Conservation (phyloP, 192 early-diverging fungal genomes). For the Backusella tarrabulga region DNA sequence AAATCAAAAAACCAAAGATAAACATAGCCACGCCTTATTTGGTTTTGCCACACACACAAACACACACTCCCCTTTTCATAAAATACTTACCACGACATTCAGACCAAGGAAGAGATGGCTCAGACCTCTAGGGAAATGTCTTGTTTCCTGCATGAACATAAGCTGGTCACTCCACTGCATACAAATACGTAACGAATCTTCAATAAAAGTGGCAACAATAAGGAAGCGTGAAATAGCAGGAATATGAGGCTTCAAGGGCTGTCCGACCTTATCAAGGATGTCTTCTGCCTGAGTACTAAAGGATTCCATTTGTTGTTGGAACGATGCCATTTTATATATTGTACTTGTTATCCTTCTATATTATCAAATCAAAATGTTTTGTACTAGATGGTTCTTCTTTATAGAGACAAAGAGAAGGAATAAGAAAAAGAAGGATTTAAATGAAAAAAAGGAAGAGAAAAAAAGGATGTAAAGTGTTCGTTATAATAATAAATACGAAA, state of each 20-base stretch:
- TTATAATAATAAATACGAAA: background rate
- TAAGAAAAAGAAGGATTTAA: background rate
- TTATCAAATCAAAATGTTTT: background rate
- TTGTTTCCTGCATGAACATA: constrained; percentile 77
- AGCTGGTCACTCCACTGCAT: constrained; percentile 91
- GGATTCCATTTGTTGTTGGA: constrained; percentile 39
- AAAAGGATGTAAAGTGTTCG: background rate
- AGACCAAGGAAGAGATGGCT: constrained; percentile 83
- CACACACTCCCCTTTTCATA: background rate
- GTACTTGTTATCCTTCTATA: background rate
- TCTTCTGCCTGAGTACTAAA: constrained; percentile 71
- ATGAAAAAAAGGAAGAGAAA: background rate
- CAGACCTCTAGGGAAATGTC: constrained; percentile 76
- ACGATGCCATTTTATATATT: constrained; percentile 19
- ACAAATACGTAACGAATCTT: constrained; percentile 87
- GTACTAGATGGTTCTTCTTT: background rate
- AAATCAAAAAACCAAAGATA: background rate
- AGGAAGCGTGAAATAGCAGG: constrained; percentile 89
- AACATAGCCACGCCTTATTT: background rate
- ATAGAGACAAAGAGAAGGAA: background rate
- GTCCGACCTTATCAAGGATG: constrained; percentile 67
- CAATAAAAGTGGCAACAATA: constrained; percentile 95
- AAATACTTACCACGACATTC: constrained; percentile 70
- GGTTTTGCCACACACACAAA: background rate
- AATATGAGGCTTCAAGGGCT: constrained; percentile 88